These are phyloP conservation scores for Monosporascus sp. DNA, from an alignment of 2,329 filamentous ascomycete genomes.

Conservation along the genomic window DNA sequence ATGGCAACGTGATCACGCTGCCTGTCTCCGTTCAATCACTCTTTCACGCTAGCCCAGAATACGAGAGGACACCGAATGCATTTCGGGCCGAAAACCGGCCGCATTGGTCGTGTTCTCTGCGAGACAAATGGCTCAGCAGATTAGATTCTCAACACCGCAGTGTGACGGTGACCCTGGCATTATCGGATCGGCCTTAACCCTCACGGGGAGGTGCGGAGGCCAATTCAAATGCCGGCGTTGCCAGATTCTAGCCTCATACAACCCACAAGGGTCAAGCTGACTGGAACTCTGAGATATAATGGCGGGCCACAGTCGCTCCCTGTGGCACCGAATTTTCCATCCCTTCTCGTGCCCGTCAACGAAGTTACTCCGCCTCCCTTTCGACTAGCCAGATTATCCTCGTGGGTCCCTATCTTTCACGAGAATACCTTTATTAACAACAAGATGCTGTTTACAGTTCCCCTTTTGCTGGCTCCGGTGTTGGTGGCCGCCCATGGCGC, in stretches of 20 bases:
- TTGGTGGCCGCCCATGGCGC: constrained; percentile 30
- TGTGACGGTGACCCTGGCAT: neutral
- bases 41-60: neutral
- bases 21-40: neutral
- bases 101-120: neutral
- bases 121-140: neutral
- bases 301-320: constrained; percentile 1
- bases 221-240: neutral
- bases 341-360: constrained; percentile 11
- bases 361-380: constrained; percentile 13
- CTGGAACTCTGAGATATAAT: constrained; percentile 8
- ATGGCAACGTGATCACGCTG: neutral
- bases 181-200: neutral
- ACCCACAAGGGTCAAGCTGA: neutral
- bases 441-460: constrained; percentile 22
- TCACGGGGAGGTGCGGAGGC: neutral
- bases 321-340: neutral
- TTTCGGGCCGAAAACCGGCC: neutral
- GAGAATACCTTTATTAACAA: constrained; percentile 1
- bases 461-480: constrained; percentile 21
- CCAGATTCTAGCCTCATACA: neutral
- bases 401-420: neutral
- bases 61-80: neutral
- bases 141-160: neutral
- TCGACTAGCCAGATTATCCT: constrained; percentile 10